Base-by-base conservation (phyloP, 495 filamentous ascomycete species). In the Annulohypoxylon nitens region DNA sequence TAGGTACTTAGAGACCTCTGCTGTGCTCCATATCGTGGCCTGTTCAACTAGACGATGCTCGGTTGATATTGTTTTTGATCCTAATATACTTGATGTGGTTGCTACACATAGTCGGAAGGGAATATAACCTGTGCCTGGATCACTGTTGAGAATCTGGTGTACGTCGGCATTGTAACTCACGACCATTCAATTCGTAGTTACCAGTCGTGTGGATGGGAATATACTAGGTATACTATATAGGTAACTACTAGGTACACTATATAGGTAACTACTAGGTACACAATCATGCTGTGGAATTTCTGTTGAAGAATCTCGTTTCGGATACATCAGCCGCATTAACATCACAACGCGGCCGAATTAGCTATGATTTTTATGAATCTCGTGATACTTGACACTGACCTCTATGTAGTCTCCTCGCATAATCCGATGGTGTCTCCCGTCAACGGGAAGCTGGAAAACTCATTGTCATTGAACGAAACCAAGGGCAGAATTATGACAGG, bases 61-160 rank as follows among this genome's bases (percentile, higher is more conserved):
- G 23, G 34, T 41, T 59, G 55, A 12, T 59, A 59, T 10, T 9
- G 23, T 41, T 11, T 11, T 26, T 11, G 20, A 43, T 30, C 26
- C 20, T 45, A 16, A 16, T 20, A 41, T 43, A 26, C 14, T 33
- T 25, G 33, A 47, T 25, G 37, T 34, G 41, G 51, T 58, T n/a
- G 63, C 58, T 45, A 65, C 62, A 54, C 62, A 41, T 45, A 11
- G n/a, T 33, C 18, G 61, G 33, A 60, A 70, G 43, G 39, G 57
- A 45, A 16, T 61, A 26, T 60, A 30, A 6, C 60, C 9, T 23
- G 53, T 64, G 61, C 14, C 51, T 26, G 41, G 37, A 10, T 59
- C 25, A 70, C 60, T 14, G n/a, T 14, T 50, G 20, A n/a, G 23
- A n/a, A 62, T 36, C 33, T 43, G n/a, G 3, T 41, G 53, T 60